These are phyloP conservation scores for Linum lewisii DNA, from an alignment of 345 rosid genomes.

Conservation along the genomic window DNA sequence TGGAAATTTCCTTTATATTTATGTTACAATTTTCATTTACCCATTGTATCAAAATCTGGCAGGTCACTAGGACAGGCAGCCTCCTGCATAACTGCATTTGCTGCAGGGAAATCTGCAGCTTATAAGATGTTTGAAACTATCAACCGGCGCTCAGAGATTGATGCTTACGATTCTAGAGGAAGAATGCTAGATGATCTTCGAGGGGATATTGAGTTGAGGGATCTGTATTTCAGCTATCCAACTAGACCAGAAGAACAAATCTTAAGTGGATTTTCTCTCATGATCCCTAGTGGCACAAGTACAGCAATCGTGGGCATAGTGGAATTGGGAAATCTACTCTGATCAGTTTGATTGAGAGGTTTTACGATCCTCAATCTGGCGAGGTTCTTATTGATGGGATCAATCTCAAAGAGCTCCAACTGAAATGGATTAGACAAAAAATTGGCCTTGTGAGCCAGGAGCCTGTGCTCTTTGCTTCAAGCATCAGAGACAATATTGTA, in stretches of 20 bases:
- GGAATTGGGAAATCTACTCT: constrained; percentile 11
- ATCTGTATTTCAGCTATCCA: constrained; percentile 19
- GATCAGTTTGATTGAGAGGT: constrained; percentile 2
- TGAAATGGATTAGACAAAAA: background rate
- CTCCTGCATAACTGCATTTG: constrained; percentile 16
- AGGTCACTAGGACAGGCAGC: constrained; percentile 21
- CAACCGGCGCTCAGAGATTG: constrained; percentile 15
- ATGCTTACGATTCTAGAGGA: constrained; percentile 6
- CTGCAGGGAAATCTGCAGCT: constrained; percentile 18
- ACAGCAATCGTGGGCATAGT: constrained; percentile 20
- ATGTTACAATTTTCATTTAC: no score
- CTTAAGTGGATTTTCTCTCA: constrained; percentile 15
- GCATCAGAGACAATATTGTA: background rate
- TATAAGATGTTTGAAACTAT: constrained; percentile 16
- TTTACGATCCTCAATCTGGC: constrained; percentile 1
- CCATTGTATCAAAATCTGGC: background rate
- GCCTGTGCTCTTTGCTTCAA: background rate
- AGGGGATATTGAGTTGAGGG: constrained; percentile 19
- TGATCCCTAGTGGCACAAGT: constrained; percentile 11
- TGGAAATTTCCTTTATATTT: background rate
- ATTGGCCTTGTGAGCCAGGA: constrained; percentile 1
- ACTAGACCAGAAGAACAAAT: constrained; percentile 20
- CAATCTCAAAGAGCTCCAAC: background rate
- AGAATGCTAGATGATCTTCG: constrained; percentile 5
- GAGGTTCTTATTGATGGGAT: constrained; percentile 1